A percentile compares a stretch with the other conserved stretches of the same genome.
Evolutionary conservation across 2,329 filamentous ascomycete genomes (phyloP).

Genomic region (Apiospora phragmitis): DNA sequence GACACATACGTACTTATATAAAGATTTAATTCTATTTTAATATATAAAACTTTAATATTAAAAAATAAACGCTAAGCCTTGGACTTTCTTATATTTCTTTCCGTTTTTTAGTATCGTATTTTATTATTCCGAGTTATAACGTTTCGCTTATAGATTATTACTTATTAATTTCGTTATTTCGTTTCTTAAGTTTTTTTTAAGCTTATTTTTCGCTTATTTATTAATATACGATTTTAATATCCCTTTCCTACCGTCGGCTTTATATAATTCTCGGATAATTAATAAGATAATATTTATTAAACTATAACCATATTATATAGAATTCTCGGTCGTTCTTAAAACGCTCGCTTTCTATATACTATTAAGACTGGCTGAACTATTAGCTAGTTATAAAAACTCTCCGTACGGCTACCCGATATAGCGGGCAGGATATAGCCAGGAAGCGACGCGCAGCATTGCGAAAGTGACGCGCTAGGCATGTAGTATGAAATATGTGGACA

Average conservation of each 20-base stretch:
- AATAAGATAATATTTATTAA: neutral
- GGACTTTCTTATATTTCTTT: neutral
- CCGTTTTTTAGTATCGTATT: neutral
- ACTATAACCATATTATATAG: neutral
- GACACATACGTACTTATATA: neutral
- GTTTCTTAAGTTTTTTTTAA: neutral
- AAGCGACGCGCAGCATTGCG: neutral
- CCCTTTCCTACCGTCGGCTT: neutral
- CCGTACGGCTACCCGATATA: neutral
- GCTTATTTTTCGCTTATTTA: neutral
- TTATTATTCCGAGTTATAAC: neutral
- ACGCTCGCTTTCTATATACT: neutral
- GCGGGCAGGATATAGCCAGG: neutral
- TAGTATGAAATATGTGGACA: neutral
- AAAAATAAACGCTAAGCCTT: neutral
- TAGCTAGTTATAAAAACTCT: neutral
- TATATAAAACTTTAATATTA: neutral
- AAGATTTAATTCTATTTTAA: neutral
- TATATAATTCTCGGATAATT: neutral
- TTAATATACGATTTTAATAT: neutral
- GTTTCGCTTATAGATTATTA: neutral
- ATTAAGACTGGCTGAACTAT: neutral
- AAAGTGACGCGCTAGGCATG: neutral
- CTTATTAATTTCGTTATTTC: neutral
- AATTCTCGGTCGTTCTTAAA: neutral